Percentiles rank a stretch among this genome's conserved stretches.
phyloP scores from a whole-genome alignment of 805 yeast genomes.

The Nakazawaea wickerhamii region DNA sequence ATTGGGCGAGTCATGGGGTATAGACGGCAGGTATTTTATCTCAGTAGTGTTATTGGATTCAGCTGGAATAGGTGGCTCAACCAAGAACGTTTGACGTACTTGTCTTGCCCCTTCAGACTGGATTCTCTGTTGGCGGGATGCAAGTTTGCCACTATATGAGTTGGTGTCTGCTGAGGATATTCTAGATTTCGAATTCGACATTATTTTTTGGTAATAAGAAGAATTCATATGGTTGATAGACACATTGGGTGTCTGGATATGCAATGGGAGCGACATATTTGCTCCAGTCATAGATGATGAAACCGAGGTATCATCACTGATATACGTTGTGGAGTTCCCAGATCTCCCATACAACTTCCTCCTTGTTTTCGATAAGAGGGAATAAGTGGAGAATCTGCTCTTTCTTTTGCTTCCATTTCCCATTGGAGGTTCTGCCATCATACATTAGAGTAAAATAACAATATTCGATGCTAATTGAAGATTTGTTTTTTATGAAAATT shows the following conservation, averaged over 20 bases:
- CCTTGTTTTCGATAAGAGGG: constrained; percentile 7
- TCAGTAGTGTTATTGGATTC: too few species aligned
- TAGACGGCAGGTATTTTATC: background rate
- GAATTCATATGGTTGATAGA: constrained; percentile 5
- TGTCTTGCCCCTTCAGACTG: background rate
- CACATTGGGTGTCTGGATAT: constrained; percentile 2
- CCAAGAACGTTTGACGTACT: background rate
- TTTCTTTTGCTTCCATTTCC: background rate
- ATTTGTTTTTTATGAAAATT: too few species aligned
- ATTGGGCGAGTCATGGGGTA: background rate
- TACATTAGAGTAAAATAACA: too few species aligned
- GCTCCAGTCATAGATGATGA: constrained; percentile 2
- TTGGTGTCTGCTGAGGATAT: too few species aligned
- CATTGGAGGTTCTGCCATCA: background rate
- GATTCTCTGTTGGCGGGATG: background rate
- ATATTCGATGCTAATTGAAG: too few species aligned
- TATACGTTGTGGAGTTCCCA: constrained; percentile 5
- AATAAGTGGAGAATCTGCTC: constrained; percentile 6
- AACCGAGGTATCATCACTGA: constrained; percentile 5
- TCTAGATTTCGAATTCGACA: background rate
- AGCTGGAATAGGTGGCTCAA: too few species aligned
- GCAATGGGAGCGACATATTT: constrained; percentile 7
- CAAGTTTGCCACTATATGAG: too few species aligned
- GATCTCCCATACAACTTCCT: constrained; percentile 4
- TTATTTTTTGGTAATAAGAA: constrained; percentile 9